A percentile compares a stretch with the other conserved stretches of the same genome.
phyloP scores from a whole-genome alignment of 768 basidiomycete genomes.

The Collybia sordida region DNA sequence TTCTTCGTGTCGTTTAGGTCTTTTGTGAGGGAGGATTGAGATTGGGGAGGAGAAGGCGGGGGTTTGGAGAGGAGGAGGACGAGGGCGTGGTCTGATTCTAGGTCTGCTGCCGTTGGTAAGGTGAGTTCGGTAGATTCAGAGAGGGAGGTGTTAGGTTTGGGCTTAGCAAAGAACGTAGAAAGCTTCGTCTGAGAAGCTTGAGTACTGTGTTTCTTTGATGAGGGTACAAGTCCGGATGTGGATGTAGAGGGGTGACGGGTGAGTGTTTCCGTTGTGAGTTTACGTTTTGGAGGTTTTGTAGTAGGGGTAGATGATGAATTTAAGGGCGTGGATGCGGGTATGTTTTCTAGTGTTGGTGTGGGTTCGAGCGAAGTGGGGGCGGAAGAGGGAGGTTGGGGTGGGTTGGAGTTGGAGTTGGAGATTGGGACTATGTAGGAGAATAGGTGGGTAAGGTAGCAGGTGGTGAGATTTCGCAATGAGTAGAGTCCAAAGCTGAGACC shows the following conservation, averaged over 20 bases:
- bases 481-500: neutral
- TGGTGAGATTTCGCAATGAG: too few relatives aligned
- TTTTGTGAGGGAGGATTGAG: constrained; percentile 16
- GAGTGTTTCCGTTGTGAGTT: constrained; percentile 19
- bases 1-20: too few relatives aligned
- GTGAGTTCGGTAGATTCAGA: neutral
- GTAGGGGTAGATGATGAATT: constrained; percentile 2
- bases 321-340: neutral
- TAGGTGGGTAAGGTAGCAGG: neutral
- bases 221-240: too few relatives aligned
- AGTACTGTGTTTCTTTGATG: constrained; percentile 19
- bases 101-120: constrained; percentile 28
- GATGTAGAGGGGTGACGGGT: too few relatives aligned
- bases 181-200: constrained; percentile 43
- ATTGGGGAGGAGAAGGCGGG: too few relatives aligned
- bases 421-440: neutral
- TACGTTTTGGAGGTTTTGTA: constrained; percentile 31
- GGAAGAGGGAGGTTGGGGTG: neutral
- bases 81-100: constrained; percentile 53
- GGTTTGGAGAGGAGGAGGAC: constrained; percentile 47
- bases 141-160: too few relatives aligned
- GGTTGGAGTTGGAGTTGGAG: neutral
- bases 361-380: neutral
- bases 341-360: neutral
- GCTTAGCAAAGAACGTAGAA: constrained; percentile 43